Base-by-base conservation (phyloP, 1,284 basidiomycete species). In the Pyrrhoderma noxium region DNA sequence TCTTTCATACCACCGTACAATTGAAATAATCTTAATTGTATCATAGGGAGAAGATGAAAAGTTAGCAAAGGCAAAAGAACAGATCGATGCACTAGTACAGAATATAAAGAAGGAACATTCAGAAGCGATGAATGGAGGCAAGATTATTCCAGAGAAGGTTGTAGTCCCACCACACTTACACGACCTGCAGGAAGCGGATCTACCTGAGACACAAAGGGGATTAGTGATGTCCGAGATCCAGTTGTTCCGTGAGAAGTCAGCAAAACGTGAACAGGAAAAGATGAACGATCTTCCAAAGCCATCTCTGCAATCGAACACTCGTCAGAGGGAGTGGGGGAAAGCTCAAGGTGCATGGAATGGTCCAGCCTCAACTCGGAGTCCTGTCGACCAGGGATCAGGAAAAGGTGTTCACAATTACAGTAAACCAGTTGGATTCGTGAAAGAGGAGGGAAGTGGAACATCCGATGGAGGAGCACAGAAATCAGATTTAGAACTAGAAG, bases 181-280 rank as follows among this genome's bases (percentile, higher is more conserved):
- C 66, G 93, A 97, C 66, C 74, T 98, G 34, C 88, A 94, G 63
- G 91, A 94, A 70, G 89, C 91, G 47, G 93, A 97, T 63, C 76
- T 98, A 23, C 93, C 93, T n/a, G 93, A 95, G 68, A 89, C 89
- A 1, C 92, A 94, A 66, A 85, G 93, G 19, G 92, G 89, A 1
- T 84, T 90, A 27, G 93, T 98, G 51, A 85, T 97, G 53, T 90
- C 85, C 34, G 93, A 97, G 65, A 98, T 98, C 56, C 92, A 93
- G 0, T 85, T 93, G 60, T 97, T 94, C 67, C 79, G 91, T 49
- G 89, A 93, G 67, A 79, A 86, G 14, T 86, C 90, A 0, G 90
- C 88, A 11, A 89, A 90, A 64, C 74, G 87, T 23, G 91, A 94
- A 61, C 77, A 86, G 31, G 89, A 93, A 66, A 91, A 91, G 70